These are phyloP conservation scores for Auriscalpium vulgare DNA, from an alignment of 768 basidiomycete genomes.

Conservation along the genomic window DNA sequence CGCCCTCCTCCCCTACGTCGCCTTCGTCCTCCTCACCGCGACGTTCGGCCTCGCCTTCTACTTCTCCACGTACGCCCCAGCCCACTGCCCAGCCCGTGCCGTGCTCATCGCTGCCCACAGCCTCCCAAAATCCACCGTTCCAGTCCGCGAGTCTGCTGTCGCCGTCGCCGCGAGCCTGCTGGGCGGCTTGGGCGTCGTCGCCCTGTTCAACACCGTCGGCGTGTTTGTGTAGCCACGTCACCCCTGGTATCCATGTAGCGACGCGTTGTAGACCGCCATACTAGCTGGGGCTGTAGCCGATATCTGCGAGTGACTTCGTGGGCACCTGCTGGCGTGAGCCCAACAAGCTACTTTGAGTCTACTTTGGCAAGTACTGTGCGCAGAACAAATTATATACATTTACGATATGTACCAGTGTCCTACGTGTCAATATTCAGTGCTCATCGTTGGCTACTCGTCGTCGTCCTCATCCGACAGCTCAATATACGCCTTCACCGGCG, in stretches of 20 bases:
- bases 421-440: too few species aligned
- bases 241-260: too few species aligned
- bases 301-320: too few species aligned
- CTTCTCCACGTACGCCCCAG: conserved; percentile 66
- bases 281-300: too few species aligned
- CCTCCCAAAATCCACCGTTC: conserved; percentile 63
- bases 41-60: conserved; percentile 88
- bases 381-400: too few species aligned
- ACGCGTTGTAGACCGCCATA: too few species aligned
- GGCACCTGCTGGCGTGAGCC: too few species aligned
- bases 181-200: conserved; percentile 84
- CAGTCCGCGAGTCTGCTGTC: conserved; percentile 59
- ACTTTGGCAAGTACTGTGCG: too few species aligned
- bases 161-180: conserved; percentile 69
- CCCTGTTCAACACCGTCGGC: conserved; percentile 79
- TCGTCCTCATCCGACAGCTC: conserved; percentile 42
- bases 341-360: too few species aligned
- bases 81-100: not conserved
- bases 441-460: conserved; percentile 10
- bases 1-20: conserved; percentile 60
- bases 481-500: conserved; percentile 36
- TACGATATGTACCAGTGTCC: too few species aligned
- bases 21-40: conserved; percentile 59
- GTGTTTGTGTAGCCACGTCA: conserved; percentile 65
- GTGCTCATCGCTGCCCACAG: conserved; percentile 31